These are phyloP conservation scores for Torulaspora pretoriensis DNA, from an alignment of 1,139 yeast genomes.

Conservation along the genomic window DNA sequence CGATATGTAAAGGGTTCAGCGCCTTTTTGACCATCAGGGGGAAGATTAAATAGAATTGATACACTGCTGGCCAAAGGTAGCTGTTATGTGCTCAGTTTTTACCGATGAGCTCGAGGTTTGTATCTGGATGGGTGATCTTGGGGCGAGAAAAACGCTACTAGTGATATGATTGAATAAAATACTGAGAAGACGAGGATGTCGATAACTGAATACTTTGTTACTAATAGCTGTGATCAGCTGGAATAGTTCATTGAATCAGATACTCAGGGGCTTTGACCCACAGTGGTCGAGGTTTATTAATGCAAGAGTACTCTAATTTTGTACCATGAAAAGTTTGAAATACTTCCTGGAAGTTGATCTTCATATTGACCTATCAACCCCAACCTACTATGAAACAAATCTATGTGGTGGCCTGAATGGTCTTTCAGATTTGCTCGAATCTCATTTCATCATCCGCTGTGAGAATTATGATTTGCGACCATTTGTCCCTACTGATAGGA, in stretches of 20 bases:
- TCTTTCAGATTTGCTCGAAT: constrained; percentile 11
- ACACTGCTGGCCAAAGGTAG: not conserved
- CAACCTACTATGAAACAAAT: not conserved
- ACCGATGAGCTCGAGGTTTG: not conserved
- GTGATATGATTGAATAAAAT: not conserved
- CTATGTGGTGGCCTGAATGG: constrained; percentile 13
- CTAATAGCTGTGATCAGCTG: no score
- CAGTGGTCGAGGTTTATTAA: not conserved
- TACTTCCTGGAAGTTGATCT: constrained; percentile 8
- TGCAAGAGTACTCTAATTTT: not conserved
- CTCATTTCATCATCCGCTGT: constrained; percentile 17
- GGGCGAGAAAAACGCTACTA: not conserved
- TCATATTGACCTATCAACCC: constrained; percentile 1
- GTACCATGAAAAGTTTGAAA: constrained; percentile 11
- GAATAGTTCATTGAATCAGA: no score
- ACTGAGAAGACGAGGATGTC: not conserved
- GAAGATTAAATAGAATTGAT: not conserved
- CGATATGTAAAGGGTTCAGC: constrained; percentile 39
- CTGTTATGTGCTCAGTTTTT: no score
- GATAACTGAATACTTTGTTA: not conserved
- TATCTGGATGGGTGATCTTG: not conserved
- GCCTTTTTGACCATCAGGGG: constrained; percentile 36
- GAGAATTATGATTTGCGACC: constrained; percentile 10
- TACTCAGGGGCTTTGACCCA: not conserved
- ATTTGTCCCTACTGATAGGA: not conserved